phyloP scores from a whole-genome alignment of 1,139 yeast genomes.

The Sugiyamaella xylanicola region DNA sequence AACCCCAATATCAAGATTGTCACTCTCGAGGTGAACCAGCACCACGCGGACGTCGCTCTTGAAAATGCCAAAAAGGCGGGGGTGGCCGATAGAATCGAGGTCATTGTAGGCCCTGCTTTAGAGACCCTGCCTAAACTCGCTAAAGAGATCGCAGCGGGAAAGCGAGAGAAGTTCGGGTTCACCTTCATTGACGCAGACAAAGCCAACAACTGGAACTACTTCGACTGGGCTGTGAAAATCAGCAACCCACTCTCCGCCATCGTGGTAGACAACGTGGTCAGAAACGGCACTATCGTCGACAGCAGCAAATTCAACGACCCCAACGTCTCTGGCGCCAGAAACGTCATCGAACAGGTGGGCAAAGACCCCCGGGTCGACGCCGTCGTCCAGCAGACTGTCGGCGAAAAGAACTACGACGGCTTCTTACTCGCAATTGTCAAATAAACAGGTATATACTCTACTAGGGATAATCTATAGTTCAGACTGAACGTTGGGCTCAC shows the following conservation, averaged over 20 bases:
- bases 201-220: slow-evolving; percentile 25
- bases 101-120: slow-evolving; percentile 30
- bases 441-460: neutral
- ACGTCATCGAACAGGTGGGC: slow-evolving; percentile 22
- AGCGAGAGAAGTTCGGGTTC: slow-evolving; percentile 24
- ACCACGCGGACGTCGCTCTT: slow-evolving; percentile 30
- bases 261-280: slow-evolving; percentile 28
- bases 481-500: neutral
- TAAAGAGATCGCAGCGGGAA: slow-evolving; percentile 17
- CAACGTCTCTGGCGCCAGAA: slow-evolving; percentile 18
- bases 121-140: slow-evolving; percentile 25
- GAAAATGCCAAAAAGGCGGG: slow-evolving; percentile 29
- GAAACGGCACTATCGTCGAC: slow-evolving; percentile 20
- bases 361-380: slow-evolving; percentile 25
- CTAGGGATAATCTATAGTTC: neutral
- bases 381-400: slow-evolving; percentile 27
- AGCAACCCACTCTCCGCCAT: slow-evolving; percentile 25
- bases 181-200: slow-evolving; percentile 31
- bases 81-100: slow-evolving; percentile 26
- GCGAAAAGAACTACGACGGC: slow-evolving; percentile 27
- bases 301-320: slow-evolving; percentile 4
- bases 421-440: slow-evolving; percentile 24
- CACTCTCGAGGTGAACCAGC: slow-evolving; percentile 27
- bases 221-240: slow-evolving; percentile 27
- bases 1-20: slow-evolving; percentile 27